Base-by-base conservation (phyloP, 331 rosid genomes). In the Pyrus hybrid region DNA sequence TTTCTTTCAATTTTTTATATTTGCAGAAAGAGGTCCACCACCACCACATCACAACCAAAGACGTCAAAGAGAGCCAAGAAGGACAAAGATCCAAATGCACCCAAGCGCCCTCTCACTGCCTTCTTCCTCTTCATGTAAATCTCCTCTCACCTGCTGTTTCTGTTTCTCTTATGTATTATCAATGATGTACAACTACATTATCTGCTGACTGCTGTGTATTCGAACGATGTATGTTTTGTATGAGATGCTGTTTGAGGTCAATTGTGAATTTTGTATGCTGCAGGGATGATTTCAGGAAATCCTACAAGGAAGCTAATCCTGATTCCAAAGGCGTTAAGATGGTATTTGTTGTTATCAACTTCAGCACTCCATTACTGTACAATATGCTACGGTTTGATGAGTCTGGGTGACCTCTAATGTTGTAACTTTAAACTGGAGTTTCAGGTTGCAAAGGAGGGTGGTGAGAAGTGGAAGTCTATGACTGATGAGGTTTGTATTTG, bases 51-150 rank as follows among this genome's bases (percentile, higher is more conserved):
- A 3, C 93, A 84, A 32, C 95, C 97, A 0, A 87, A 76, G 58
- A 53, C 3, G 77, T 81, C 93, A 0, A 95, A 89, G 72, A 92
- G 73, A 81, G 72, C 85, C 49, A 88, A 73, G 56, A 93, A 84
- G 78, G 88, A 16, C 21, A 93, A 86, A 82, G 91, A 90, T 80
- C 90, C 93, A 13, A 90, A 89, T 77, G 84, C 67, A 77, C 97
- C 86, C 25, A 94, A 92, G 83, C 99, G 97, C 28, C 97, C 99
- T 75, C 57, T 80, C 4, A 92, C 97, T 13, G 97, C 99, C 17
- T 94, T 92, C 80, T 94, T 90, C 73, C 37, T 89, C 57, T 93
- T 93, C 83, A 23, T 93, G 97, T 93, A 83, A 9, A n/a, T 35
- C 53, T 13, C 43, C 3, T 22, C 63, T 3, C 53, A 0, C 6